phyloP scores from a whole-genome alignment of 192 early-diverging fungal species.

The Coemansia furcata region DNA sequence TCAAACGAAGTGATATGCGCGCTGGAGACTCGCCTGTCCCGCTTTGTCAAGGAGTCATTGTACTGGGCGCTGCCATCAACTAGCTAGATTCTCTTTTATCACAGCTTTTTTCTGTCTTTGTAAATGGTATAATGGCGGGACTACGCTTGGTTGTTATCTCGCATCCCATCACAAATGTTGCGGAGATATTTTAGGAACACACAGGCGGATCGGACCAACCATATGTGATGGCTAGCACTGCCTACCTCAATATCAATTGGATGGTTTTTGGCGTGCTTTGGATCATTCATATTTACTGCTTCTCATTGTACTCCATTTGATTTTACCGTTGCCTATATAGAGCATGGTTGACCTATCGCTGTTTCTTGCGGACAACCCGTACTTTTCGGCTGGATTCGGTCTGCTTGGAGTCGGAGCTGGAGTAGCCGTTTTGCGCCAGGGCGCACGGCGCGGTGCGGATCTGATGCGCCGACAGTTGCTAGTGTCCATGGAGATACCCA shows the following conservation, averaged over 20 bases:
- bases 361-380: conserved; percentile 71
- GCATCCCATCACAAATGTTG: too few relatives aligned
- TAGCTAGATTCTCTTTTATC: conserved; percentile 10
- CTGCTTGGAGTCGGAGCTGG: conserved; percentile 85
- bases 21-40: conserved; percentile 46
- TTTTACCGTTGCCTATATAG: not conserved
- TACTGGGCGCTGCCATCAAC: conserved; percentile 51
- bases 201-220: not conserved
- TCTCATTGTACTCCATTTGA: not conserved
- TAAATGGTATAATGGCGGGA: not conserved
- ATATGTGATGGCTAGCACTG: not conserved
- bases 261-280: not conserved
- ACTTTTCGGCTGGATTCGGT: conserved; percentile 93
- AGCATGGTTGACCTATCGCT: conserved; percentile 56
- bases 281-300: not conserved
- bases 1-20: conserved; percentile 51
- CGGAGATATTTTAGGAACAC: not conserved
- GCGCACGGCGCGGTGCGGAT: conserved; percentile 64
- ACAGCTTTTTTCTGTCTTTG: not conserved
- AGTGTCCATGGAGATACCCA: conserved; percentile 90
- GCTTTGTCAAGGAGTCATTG: conserved; percentile 52
- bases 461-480: conserved; percentile 75
- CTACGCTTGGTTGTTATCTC: not conserved
- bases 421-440: conserved; percentile 74
- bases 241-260: not conserved